Conservation (phyloP, 805 yeast species). For the Candida verbasci region DNA sequence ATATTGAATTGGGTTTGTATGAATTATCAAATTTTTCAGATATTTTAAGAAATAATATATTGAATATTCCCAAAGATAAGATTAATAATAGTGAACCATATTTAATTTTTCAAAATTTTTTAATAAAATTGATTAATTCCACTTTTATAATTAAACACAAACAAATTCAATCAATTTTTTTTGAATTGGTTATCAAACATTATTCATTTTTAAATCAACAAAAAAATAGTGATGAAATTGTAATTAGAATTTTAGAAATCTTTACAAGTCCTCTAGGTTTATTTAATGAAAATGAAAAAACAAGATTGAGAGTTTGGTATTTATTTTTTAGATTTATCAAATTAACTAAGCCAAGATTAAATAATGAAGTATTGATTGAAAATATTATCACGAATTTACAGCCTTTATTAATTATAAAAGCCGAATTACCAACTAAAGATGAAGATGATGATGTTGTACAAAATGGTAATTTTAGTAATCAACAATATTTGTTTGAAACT, state of each 20-base stretch:
- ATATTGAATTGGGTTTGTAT: slow-evolving; percentile 79
- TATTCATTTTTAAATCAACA: slow-evolving; percentile 50
- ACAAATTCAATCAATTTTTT: slow-evolving; percentile 73
- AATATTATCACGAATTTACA: slow-evolving; percentile 58
- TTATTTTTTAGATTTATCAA: slow-evolving; percentile 79
- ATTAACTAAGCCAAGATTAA: slow-evolving; percentile 58
- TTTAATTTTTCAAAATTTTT: slow-evolving; percentile 55
- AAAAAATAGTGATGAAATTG: slow-evolving; percentile 34
- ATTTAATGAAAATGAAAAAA: slow-evolving; percentile 68
- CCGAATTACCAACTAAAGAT: slow-evolving; percentile 50
- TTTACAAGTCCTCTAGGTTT: slow-evolving; percentile 81
- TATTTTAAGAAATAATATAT: slow-evolving; percentile 69
- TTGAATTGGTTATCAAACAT: slow-evolving; percentile 82
- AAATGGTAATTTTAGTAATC: slow-evolving; percentile 65
- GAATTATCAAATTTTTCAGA: slow-evolving; percentile 80
- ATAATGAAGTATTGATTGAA: slow-evolving; percentile 43
- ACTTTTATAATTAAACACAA: slow-evolving; percentile 59
- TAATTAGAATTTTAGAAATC: slow-evolving; percentile 63
- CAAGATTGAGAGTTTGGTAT: slow-evolving; percentile 86
- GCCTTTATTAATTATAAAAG: slow-evolving; percentile 60
- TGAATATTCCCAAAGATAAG: slow-evolving; percentile 64
- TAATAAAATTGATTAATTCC: slow-evolving; percentile 50
- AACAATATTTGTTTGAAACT: slow-evolving; percentile 80
- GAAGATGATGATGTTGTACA: slow-evolving; percentile 48
- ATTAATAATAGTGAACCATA: slow-evolving; percentile 64